Evolutionary conservation across 1,284 basidiomycete species (phyloP), one percentile per base, ranked within the genome.

Genomic region (Leccinum solheimii): DNA sequence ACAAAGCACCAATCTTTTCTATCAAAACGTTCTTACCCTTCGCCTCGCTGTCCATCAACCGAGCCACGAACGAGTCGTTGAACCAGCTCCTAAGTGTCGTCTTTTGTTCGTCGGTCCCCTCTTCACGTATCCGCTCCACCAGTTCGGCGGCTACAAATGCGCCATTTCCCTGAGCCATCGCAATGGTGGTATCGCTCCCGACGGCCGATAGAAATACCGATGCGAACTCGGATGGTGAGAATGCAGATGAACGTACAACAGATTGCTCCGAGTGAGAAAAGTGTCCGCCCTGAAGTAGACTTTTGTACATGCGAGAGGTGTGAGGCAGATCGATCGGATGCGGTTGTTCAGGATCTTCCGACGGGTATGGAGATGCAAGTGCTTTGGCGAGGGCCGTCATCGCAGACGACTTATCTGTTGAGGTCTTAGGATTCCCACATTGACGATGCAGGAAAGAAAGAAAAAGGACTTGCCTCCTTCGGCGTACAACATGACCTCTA

Each of bases 261-360:
- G 80, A 65, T 51, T 82, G 81, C 3, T 85, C 83, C 0, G 81
- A 73, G 50, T 86, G 86, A 61, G 86, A 88, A 76, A 87, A 95
- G 73, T 95, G 93, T 0, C 94, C 94, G n/a, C 94, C 94, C 69
- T 94, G 91, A 0, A 96, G 81, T 11, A 95, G 84, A 1, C 86
- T 87, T 75, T 96, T 95, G 82, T 93, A 94, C 58, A 94, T 73
- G 50, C 94, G 82, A 2, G 91, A 88, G 2, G 87, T 84, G 72
- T 93, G 91, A 0, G 92, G 85, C 14, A 94, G 81, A 69, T 94
- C 88, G 62, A 95, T 87, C 9, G 84, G 81, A 73, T 95, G 92
- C 0, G 82, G 81, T 3, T 68, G 70, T 7, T 78, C 64, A 0
- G 77, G 61, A 43, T 83, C 80, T 11, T 78, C 62, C 7, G 84